Base-by-base conservation (phyloP, 1,284 basidiomycete species). In the Fomitopsis betulina region DNA sequence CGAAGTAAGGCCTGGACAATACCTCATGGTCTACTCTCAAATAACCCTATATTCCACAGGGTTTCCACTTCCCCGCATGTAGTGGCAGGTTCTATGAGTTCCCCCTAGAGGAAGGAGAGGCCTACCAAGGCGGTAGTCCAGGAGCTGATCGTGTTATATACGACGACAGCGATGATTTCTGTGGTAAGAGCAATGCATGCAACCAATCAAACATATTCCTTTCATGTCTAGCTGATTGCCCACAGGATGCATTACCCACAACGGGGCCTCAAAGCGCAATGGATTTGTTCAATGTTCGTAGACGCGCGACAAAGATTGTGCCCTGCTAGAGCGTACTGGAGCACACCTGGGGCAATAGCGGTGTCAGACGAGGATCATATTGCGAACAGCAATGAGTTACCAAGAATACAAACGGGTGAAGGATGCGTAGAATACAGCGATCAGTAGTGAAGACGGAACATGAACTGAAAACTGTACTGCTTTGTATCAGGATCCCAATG, bases 401-500 rank as follows among this genome's bases (percentile, higher is more conserved):
- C 45, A 27, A n/a, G 27, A 6, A 10, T 19, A 21, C 17, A 32
- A 12, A 10, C 40, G 30, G 58, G 55, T n/a, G 55, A 38, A 32
- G 60, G 58, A 62, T 58, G 40, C 8, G 15, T 40, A 27, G 23
- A 15, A 61, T 21, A 43, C 19, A 43, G 17, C 12, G 27, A 47
- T 79, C 73, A 86, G 73, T 83, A 85, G 58, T 76, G 71, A 62
- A 86, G 74, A 66, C 87, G 84, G 81, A 94, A 96, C 88, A 95
- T 90, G 76, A 96, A 93, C 75, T 95, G 93, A 80, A 94, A 94
- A 72, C 88, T 92, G 73, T 94, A 96, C 73, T 96, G 94, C 75
- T 96, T 96, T 51, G 94, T 95, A 71, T 98, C 95, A 21, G 89
- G 85, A 72, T 97, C 95, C 95, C 95, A 97, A 70, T 96, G 92